Conservation (phyloP, 768 basidiomycete genomes). For the Boletus bicolor region DNA sequence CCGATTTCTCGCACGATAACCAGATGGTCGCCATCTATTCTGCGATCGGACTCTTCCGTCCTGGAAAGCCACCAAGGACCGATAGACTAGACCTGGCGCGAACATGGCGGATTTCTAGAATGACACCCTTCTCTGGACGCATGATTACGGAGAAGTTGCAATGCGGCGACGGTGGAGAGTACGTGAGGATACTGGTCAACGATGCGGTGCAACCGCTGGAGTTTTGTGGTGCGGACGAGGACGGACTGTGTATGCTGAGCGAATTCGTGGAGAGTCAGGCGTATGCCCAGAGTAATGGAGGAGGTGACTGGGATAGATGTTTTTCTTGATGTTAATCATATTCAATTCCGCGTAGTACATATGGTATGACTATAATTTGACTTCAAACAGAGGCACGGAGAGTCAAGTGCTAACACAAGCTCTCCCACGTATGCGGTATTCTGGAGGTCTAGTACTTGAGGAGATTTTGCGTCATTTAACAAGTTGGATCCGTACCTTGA, state of each 20-base stretch:
- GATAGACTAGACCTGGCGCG: conserved; percentile 25
- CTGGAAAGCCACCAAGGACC: conserved; percentile 20
- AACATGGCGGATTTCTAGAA: conserved; percentile 51
- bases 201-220: conserved; percentile 62
- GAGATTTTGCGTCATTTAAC: no score
- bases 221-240: conserved; percentile 52
- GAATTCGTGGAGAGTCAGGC: conserved; percentile 68
- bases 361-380: not conserved
- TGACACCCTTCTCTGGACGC: conserved; percentile 74
- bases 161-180: conserved; percentile 42
- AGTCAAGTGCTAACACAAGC: not conserved
- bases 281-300: conserved; percentile 65
- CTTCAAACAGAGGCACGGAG: not conserved
- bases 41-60: conserved; percentile 55
- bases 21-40: conserved; percentile 75
- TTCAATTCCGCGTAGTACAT: not conserved
- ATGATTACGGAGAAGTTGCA: conserved; percentile 71
- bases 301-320: conserved; percentile 71
- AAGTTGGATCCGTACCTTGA: no score
- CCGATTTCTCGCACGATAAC: conserved; percentile 87
- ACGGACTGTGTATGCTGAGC: conserved; percentile 62
- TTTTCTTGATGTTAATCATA: conserved; percentile 29
- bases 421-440: no score
- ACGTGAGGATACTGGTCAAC: conserved; percentile 75
- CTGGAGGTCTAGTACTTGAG: no score